Conservation (phyloP, 164 flowering plant genomes). For the Sedum album region DNA sequence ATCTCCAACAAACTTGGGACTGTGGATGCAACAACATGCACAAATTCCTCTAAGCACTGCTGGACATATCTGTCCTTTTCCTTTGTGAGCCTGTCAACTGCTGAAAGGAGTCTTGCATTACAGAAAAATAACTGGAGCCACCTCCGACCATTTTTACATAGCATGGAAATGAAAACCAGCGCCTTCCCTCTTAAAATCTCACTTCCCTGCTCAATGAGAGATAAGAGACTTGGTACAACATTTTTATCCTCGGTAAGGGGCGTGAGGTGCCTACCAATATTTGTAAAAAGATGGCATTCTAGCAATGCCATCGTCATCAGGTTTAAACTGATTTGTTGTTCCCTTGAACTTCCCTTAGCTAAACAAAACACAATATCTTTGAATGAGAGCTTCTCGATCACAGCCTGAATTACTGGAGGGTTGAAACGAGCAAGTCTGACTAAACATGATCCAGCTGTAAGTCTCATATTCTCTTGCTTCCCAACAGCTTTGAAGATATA, state of each 20-base stretch:
- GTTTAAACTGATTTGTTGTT: conserved; percentile 89
- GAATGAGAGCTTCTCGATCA: conserved; percentile 65
- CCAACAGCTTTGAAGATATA: conserved; percentile 75
- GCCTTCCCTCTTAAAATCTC: conserved; percentile 79
- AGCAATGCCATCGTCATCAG: conserved; percentile 76
- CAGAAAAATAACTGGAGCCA: conserved; percentile 80
- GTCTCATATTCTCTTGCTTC: conserved; percentile 80
- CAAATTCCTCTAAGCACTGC: conserved; percentile 61
- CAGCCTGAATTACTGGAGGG: conserved; percentile 60
- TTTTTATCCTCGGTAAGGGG: conserved; percentile 72
- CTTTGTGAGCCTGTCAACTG: conserved; percentile 72
- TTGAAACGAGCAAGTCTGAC: conserved; percentile 76
- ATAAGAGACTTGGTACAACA: conserved; percentile 60
- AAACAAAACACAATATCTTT: conserved; percentile 64
- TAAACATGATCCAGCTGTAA: conserved; percentile 93
- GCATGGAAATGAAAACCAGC: conserved; percentile 69
- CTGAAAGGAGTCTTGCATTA: conserved; percentile 68
- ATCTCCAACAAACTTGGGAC: conserved; percentile 70
- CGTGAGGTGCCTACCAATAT: conserved; percentile 51
- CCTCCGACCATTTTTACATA: conserved; percentile 64
- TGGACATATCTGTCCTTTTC: conserved; percentile 69
- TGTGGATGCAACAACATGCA: conserved; percentile 48
- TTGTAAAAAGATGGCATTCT: conserved; percentile 62
- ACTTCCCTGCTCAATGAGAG: conserved; percentile 85
- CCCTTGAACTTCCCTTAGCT: conserved; percentile 72